Evolutionary conservation across 805 yeast genomes (phyloP).

Genomic region (Wickerhamiella qilinensis): DNA sequence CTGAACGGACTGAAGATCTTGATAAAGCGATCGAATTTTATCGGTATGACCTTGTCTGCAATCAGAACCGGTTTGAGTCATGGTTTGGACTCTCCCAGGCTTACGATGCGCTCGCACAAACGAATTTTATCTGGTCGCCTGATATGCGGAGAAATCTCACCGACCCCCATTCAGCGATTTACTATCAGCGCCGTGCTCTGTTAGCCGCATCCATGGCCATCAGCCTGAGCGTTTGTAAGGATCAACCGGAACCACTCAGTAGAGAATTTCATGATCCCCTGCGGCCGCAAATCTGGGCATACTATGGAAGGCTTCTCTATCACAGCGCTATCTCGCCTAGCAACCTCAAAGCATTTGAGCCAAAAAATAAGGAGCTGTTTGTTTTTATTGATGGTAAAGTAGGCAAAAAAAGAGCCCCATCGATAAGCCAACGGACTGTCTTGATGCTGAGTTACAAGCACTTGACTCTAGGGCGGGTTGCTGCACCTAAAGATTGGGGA

Average conservation of each 20-base stretch:
- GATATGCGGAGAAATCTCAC: not conserved
- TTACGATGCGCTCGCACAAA: slow-evolving; percentile 65
- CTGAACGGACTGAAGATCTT: slow-evolving; percentile 67
- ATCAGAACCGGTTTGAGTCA: slow-evolving; percentile 56
- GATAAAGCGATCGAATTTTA: slow-evolving; percentile 56
- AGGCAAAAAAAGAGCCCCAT: slow-evolving; percentile 6
- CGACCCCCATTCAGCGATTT: slow-evolving; percentile 37
- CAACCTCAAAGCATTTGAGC: slow-evolving; percentile 32
- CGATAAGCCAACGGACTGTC: slow-evolving; percentile 7
- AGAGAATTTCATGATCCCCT: slow-evolving; percentile 21
- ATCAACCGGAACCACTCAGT: slow-evolving; percentile 2
- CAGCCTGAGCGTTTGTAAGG: slow-evolving; percentile 20
- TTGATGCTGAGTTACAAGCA: slow-evolving; percentile 29
- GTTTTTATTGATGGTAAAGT: slow-evolving; percentile 18
- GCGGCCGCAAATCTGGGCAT: slow-evolving; percentile 32
- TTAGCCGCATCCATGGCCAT: slow-evolving; percentile 64
- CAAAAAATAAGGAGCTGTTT: slow-evolving; percentile 32
- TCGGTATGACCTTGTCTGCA: slow-evolving; percentile 48
- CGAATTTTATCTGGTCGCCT: slow-evolving; percentile 28
- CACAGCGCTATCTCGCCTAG: slow-evolving; percentile 21
- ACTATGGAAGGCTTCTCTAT: slow-evolving; percentile 40
- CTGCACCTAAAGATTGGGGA: slow-evolving; percentile 41
- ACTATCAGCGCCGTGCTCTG: slow-evolving; percentile 50
- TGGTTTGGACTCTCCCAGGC: slow-evolving; percentile 80
- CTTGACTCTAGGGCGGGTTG: slow-evolving; percentile 31